Percentiles rank a stretch among this genome's conserved stretches.
Conservation (phyloP, 176 grass and related monocot genomes). For the Avena insularis region DNA sequence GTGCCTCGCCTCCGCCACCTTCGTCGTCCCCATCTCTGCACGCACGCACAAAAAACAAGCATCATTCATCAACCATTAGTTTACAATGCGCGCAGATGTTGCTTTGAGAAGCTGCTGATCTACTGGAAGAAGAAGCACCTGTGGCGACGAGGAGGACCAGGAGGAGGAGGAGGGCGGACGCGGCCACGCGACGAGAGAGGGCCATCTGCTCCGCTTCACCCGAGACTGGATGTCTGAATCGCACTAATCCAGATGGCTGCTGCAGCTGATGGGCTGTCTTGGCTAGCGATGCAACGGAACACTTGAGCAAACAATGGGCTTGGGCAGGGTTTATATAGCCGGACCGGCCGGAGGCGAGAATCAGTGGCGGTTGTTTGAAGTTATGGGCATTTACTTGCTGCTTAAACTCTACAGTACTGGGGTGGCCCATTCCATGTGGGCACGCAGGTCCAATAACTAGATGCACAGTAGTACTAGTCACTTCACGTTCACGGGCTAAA, state of each 20-base stretch:
- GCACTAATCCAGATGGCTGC: neutral
- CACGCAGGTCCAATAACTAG: neutral
- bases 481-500: neutral
- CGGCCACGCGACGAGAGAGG: conserved; percentile 47
- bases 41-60: no score
- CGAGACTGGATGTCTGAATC: neutral
- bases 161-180: conserved; percentile 51
- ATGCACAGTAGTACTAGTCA: neutral
- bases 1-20: conserved; percentile 67
- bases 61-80: neutral
- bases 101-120: neutral
- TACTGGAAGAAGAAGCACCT: neutral
- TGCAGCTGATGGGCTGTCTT: neutral
- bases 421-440: neutral
- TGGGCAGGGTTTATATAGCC: neutral
- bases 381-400: neutral
- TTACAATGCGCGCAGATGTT: neutral
- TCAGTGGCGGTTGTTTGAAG: neutral
- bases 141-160: conserved; percentile 68
- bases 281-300: neutral
- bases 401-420: neutral
- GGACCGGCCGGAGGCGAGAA: neutral
- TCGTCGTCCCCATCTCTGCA: conserved; percentile 61
- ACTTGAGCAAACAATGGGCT: neutral
- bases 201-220: conserved; percentile 37